Evolutionary conservation across 768 basidiomycete genomes (phyloP), one percentile per base, ranked within the genome.

Genomic region (Omphalotus guepiniiformis): DNA sequence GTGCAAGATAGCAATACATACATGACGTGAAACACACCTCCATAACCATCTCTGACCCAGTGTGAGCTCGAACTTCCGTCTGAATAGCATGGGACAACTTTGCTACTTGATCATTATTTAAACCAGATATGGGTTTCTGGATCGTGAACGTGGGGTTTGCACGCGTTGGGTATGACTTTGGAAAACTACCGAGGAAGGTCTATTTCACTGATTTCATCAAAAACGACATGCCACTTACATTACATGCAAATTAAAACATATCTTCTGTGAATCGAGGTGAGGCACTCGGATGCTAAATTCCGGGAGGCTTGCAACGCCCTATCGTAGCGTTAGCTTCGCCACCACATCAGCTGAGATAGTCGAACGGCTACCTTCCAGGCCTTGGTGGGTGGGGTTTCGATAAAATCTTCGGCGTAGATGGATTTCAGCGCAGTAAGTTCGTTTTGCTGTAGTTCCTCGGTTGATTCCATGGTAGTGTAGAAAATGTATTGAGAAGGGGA

Each of bases 401-500:
- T 73, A 58, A 88, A 91, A 58, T 91, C 82, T 52, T 85, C 78
- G 55, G 74, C 83, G 67, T 86, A 92, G 51, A 92, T 93, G 51
- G 88, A 83, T 62, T 80, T 78, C 52, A 92, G 72, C 25, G 82
- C 86, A 40, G 83, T 85, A 52, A 92, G 85, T 73, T 93, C 89
- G 55, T 68, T 57, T 47, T 71, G 62, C 62, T 80, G 77, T 60
- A 75, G 72, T 71, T 88, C 84, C 69, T 83, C 80, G 50, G 76
- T 73, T 51, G 80, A 76, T 68, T 88, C 87, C 88, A 90, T 88
- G 66, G 55, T 47, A 18, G 22, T 39, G 36, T 39, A n/a, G 16
- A 32, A 46, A 46, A 37, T 36, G n/a, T n/a, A 46, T 46, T 46
- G 44, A 46, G 44, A 46, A 46, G 44, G 44, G 44, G 44, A 46